phyloP scores from a whole-genome alignment of 163 green algal genomes.

The Scenedesmus sp. region DNA sequence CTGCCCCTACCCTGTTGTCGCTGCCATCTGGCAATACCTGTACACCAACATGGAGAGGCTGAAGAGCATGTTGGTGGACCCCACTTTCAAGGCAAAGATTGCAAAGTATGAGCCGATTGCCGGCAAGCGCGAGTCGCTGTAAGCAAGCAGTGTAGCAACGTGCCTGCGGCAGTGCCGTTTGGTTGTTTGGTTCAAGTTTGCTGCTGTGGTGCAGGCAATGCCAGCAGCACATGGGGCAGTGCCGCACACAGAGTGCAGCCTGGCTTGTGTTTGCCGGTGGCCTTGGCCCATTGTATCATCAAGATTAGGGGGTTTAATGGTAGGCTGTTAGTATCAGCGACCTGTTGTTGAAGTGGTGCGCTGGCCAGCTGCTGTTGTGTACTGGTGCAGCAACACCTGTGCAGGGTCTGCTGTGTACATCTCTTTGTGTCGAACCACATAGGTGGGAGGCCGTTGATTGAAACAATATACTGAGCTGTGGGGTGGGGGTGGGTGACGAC shows the following conservation, averaged over 20 bases:
- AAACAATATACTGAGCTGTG: no score
- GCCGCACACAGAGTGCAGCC: no score
- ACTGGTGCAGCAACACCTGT: not conserved
- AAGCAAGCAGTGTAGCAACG: not conserved
- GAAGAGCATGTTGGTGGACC: conserved; percentile 40
- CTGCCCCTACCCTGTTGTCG: not conserved
- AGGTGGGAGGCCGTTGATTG: not conserved
- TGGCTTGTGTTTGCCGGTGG: no score
- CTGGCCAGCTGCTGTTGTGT: not conserved
- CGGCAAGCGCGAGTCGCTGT: not conserved
- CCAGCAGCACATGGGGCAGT: no score
- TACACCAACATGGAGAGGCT: conserved; percentile 24
- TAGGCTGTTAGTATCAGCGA: no score
- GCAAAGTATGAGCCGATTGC: conserved; percentile 4
- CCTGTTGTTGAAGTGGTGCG: no score
- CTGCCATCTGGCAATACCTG: not conserved
- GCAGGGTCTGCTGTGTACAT: not conserved
- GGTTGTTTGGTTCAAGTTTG: no score
- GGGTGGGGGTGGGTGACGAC: not conserved
- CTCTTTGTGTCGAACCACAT: not conserved
- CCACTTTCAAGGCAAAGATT: conserved; percentile 9
- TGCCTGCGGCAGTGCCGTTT: no score
- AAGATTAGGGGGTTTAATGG: no score
- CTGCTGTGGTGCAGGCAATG: no score
- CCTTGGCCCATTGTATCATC: no score